Conservation (phyloP, 2,329 filamentous ascomycete genomes). For the Aspergillus aculeatus region DNA sequence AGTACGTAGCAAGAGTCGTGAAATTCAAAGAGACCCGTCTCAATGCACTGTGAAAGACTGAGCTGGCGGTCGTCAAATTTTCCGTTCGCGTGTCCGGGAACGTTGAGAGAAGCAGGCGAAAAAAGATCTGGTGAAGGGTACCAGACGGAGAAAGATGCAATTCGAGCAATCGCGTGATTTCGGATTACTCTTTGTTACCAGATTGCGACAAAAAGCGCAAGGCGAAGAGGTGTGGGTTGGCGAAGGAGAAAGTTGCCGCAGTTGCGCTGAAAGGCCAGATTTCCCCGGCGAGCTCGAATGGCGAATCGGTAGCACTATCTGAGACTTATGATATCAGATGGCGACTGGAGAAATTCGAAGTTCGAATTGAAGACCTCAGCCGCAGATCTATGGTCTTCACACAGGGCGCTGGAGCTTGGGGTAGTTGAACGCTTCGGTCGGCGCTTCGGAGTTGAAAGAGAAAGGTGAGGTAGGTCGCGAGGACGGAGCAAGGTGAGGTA, state of each 20-base stretch:
- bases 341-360: neutral
- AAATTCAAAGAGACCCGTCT: neutral
- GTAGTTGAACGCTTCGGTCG: slow-evolving; percentile 1
- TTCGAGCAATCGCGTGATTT: slow-evolving; percentile 9
- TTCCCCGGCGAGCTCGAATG: slow-evolving; percentile 13
- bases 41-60: neutral
- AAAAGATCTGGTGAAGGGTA: neutral
- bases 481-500: neutral
- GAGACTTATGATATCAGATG: neutral
- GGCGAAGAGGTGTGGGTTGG: slow-evolving; percentile 10
- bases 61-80: neutral
- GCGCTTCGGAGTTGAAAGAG: slow-evolving; percentile 4
- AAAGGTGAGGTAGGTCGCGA: slow-evolving; percentile 5
- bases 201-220: slow-evolving; percentile 8
- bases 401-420: slow-evolving; percentile 2
- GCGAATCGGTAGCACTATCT: slow-evolving; percentile 5
- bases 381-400: neutral
- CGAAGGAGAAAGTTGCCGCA: slow-evolving; percentile 13
- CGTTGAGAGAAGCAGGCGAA: neutral
- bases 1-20: slow-evolving; percentile 14
- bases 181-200: slow-evolving; percentile 15
- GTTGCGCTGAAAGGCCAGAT: slow-evolving; percentile 22
- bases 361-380: neutral
- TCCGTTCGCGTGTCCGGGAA: neutral
- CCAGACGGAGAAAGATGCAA: neutral